Base-by-base conservation (phyloP, 257 asterid species). In the Echium plantagineum region DNA sequence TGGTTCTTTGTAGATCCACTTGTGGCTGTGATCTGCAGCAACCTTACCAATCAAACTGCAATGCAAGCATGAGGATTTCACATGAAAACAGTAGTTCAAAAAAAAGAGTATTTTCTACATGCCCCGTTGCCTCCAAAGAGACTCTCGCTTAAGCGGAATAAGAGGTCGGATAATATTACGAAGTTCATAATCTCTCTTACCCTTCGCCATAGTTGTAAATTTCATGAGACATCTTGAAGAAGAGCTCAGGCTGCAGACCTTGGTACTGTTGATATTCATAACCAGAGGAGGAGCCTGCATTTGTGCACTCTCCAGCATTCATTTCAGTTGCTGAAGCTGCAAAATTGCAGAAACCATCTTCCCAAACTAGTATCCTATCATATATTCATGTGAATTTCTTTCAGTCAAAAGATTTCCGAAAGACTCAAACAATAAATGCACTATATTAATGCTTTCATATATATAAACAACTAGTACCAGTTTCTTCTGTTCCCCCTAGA, bases 221-320 rank as follows among this genome's bases (percentile, higher is more conserved):
- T 86, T 93, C 99, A 77, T 93, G 99, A 22, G 99, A 93, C 99
- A 93, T 93, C 79, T 93, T 93, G 88, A 93, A 93, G 85, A 93
- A 93, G 4, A 93, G 83, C 61, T 93, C 97, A 54, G 99, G 97
- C 63, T 89, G 97, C 21, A 93, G 77, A 12, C 96, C 98, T 66
- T 83, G 90, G 64, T 77, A 75, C 20, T 78, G 89, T 55, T 83
- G 90, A 61, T 80, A 74, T 22, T 82, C 81, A 58, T 71, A 78
- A 68, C 73, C 80, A 42, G 69, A 69, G 18, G 57, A 74, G 16
- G 93, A 73, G 57, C 21, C 49, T 0, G 95, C 76, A 19, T 77
- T 60, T 3, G 80, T 63, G 56, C 84, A 72, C 21, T 75, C 85
- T 6, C 76, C 85, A 6, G 67, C 75, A 73, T 67, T 83, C 7